Evolutionary conservation across 768 basidiomycete genomes (phyloP).

Genomic region (Auriscalpium vulgare): DNA sequence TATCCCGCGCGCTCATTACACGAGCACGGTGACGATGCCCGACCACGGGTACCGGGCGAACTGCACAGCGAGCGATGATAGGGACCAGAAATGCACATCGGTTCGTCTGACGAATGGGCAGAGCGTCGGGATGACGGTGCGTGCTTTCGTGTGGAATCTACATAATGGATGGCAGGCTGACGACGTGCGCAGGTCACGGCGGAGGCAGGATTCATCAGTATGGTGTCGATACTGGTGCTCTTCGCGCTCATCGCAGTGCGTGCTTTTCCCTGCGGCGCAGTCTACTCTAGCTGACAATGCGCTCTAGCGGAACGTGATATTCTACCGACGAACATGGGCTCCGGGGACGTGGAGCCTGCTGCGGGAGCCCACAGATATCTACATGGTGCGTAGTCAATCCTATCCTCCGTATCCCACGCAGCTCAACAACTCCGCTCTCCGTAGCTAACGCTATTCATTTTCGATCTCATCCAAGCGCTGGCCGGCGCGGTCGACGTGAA

Average conservation of each 20-base stretch:
- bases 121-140: constrained; percentile 30
- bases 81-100: too few species aligned
- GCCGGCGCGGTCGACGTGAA: constrained; percentile 30
- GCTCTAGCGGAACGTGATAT: constrained; percentile 4
- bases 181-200: constrained; percentile 22
- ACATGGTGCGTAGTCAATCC: constrained; percentile 25
- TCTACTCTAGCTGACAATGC: background rate
- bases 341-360: constrained; percentile 18
- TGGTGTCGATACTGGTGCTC: background rate
- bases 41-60: too few species aligned
- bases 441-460: constrained; percentile 19
- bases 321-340: background rate
- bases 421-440: constrained; percentile 10
- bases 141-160: background rate
- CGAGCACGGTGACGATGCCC: too few species aligned
- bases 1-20: too few species aligned
- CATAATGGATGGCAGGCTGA: background rate
- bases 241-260: constrained; percentile 5
- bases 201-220: constrained; percentile 20
- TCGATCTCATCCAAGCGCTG: constrained; percentile 31
- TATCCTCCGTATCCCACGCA: background rate
- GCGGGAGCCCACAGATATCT: constrained; percentile 30
- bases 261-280: background rate
- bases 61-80: too few species aligned
- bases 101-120: constrained; percentile 26